Conservation (phyloP, 257 asterid genomes). For the Gardenia jasminoides region DNA sequence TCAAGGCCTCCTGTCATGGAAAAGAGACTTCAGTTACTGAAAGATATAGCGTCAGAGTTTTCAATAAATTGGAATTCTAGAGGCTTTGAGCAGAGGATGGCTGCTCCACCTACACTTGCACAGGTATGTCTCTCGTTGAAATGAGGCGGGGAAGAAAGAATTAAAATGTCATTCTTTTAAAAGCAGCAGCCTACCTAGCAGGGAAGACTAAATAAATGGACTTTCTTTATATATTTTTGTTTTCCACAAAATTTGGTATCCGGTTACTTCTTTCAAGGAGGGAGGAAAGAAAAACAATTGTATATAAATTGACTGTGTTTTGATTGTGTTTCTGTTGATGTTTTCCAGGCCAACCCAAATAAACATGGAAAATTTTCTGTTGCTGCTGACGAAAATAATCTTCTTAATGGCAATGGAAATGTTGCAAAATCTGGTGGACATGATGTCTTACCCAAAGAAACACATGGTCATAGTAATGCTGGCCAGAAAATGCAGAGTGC, state of each 20-base stretch:
- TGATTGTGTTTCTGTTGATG: slow-evolving; percentile 13
- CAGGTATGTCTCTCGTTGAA: slow-evolving; percentile 48
- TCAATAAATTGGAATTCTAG: slow-evolving; percentile 76
- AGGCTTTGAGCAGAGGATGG: slow-evolving; percentile 81
- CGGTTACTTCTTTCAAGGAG: not conserved
- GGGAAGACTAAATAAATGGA: not conserved
- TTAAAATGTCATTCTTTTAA: not conserved
- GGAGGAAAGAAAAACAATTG: slow-evolving; percentile 1
- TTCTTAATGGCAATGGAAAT: slow-evolving; percentile 36
- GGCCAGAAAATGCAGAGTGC: slow-evolving; percentile 23
- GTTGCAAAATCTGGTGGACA: slow-evolving; percentile 28
- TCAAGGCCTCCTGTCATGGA: slow-evolving; percentile 54
- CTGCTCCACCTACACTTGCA: slow-evolving; percentile 39
- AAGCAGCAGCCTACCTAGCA: not conserved
- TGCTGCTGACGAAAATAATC: slow-evolving; percentile 27
- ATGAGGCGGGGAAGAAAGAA: slow-evolving; percentile 12
- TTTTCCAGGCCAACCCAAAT: slow-evolving; percentile 26
- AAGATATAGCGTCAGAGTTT: slow-evolving; percentile 78
- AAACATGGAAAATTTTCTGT: slow-evolving; percentile 22
- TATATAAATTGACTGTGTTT: not conserved
- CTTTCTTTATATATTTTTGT: not conserved
- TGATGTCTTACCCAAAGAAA: slow-evolving; percentile 36
- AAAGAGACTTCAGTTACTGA: slow-evolving; percentile 65
- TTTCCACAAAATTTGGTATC: not conserved
- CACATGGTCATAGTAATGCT: slow-evolving; percentile 32